Conservation (phyloP, 139 green algal species). For the Deuterostichococcus epilithicus region DNA sequence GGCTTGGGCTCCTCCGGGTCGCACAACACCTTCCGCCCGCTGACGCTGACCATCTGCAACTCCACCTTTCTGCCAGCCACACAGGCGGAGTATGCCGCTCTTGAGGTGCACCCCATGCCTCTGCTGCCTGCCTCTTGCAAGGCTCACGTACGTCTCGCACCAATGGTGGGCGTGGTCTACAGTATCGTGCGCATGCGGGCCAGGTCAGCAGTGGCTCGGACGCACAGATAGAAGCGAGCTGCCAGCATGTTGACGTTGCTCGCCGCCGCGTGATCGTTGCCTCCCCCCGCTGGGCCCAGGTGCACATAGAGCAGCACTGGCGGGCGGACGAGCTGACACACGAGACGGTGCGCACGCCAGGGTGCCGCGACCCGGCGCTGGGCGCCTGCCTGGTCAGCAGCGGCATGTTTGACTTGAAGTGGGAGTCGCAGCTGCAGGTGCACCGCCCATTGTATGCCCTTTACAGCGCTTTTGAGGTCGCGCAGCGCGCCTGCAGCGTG, state of each 20-base stretch:
- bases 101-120: no score
- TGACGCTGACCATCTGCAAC: slow-evolving; percentile 53
- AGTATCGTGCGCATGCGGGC: no score
- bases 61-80: slow-evolving; percentile 20
- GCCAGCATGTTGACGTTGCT: no score
- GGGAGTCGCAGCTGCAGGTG: slow-evolving; percentile 54
- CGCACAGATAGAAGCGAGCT: no score
- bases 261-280: no score
- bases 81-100: background rate
- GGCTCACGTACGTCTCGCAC: no score
- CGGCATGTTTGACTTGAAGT: slow-evolving; percentile 60
- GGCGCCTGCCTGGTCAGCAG: slow-evolving; percentile 15
- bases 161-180: no score
- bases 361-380: background rate
- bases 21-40: slow-evolving; percentile 14
- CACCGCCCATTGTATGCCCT: no score
- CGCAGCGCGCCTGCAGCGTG: no score
- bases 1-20: slow-evolving; percentile 30
- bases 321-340: slow-evolving; percentile 37
- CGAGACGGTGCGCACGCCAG: slow-evolving; percentile 1
- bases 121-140: no score
- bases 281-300: background rate
- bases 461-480: no score
- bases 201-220: no score
- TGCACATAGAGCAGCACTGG: background rate